Evolutionary conservation across 179 eudicot genomes (phyloP), one percentile per base, ranked within the genome.

Genomic region (Spergularia azorica): DNA sequence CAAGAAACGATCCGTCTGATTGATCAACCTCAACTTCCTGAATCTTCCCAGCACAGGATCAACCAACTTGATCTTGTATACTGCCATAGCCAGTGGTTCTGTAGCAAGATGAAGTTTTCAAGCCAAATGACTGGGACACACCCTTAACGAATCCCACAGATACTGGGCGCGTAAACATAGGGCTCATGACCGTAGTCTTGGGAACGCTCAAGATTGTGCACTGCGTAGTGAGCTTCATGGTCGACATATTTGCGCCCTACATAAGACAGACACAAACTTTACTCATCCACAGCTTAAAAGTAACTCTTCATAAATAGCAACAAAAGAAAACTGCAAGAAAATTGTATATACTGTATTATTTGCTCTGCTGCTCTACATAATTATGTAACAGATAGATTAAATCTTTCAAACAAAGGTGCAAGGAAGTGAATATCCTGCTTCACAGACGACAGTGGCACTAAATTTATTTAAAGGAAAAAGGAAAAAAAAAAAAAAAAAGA

Each of bases 1-100:
- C 97, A 2, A 92, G 97, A 79, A 94, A 92, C 1, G 98, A 94
- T 21, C 93, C 92, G 63, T 94, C 98, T 0, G 97, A 87, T 80
- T 94, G 98, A 69, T 94, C 98, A 11, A 94, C 97, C 0, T 77
- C 46, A 8, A 97, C 98, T 0, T 75, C 13, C 1, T 9, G 83
- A 39, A 89, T 58, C 83, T 87, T 79, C 70, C 98, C 98, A 0
- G 92, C 91, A 76, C 98, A 94, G 97, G 97, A 1, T 80, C 80
- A 9, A 93, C 55, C 74, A 93, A 59, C 85, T 93, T 93, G 56
- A 93, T 79, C 86, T 93, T 91, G 91, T 93, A 89, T 0, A 63
- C 77, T 8, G 96, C 94, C 94, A 88, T 89, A 26, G 90, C 88
- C 88, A 7, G 83, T 75, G 18, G 87, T 77, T 75, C 85, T 83